Base-by-base conservation (phyloP, 2,329 filamentous ascomycete species). In the Hypoxylon sp. region DNA sequence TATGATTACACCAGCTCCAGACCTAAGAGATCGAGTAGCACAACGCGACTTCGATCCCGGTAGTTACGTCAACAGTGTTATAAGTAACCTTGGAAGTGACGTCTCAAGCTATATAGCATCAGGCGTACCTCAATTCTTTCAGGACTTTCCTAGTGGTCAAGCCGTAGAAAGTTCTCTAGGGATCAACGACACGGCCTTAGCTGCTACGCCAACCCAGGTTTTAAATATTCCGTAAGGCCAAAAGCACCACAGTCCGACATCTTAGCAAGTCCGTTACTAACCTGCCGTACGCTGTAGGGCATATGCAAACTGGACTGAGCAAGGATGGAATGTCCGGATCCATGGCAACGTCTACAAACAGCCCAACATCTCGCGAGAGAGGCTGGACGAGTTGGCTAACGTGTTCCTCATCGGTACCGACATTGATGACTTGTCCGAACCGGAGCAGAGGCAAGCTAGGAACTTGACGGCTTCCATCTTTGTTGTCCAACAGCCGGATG, bases 301-400 rank as follows among this genome's bases (percentile, higher is more conserved):
- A 9, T 91, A 91, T 70, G 91, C 84, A n/a, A 94, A 94, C 69
- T 94, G 90, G 88, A 94, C 91, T 1, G 82, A 89, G n/a, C 78
- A 88, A 62, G 90, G 90, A 32, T 94, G 92, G 92, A 92, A 89
- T 67, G 84, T 94, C 2, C 85, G 91, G 27, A 87, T 94, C 67
- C 91, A 91, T 70, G 92, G 91, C 70, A 93, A 93, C 73, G 89
- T 94, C n/a, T 94, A 90, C 83, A 94, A 93, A 77, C 86, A 91
- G 67, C 91, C 91, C 1, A 86, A 91, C 63, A 89, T 91, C 32
- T 85, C 84, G 1, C 82, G 87, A 70, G 80, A 82, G 32, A 91
- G 87, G 70, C 80, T 94, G 47, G 85, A 94, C 70, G 82, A 89
- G 37, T 81, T 94, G 2, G 90, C 91, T 61, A 88, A 93, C 69